These are phyloP conservation scores for Chrysosporium keratinophilum DNA, from an alignment of 2,329 filamentous ascomycete genomes.

Conservation along the genomic window DNA sequence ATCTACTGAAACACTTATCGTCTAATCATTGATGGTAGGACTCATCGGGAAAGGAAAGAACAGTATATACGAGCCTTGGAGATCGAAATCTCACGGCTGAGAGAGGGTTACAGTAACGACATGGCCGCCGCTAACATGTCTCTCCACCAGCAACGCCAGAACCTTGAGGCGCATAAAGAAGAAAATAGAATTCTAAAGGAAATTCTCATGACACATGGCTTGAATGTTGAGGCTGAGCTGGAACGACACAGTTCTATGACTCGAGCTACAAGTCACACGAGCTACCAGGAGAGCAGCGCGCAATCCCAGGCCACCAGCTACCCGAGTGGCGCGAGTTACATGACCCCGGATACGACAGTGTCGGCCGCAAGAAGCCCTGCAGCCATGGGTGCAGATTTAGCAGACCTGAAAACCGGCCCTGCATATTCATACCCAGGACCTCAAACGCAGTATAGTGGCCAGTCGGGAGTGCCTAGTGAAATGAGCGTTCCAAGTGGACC, in stretches of 20 bases:
- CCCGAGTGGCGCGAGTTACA: conserved; percentile 6
- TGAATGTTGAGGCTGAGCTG: conserved; percentile 44
- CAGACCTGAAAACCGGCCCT: not conserved
- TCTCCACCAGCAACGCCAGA: conserved; percentile 58
- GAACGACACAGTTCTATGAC: conserved; percentile 27
- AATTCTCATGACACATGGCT: conserved; percentile 49
- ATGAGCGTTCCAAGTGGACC: conserved; percentile 1
- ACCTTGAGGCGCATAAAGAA: conserved; percentile 59
- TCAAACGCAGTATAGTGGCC: conserved; percentile 14
- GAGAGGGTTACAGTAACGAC: conserved; percentile 62
- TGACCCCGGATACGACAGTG: conserved; percentile 14
- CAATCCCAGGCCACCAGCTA: conserved; percentile 19
- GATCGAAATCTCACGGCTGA: conserved; percentile 77
- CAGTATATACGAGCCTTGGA: conserved; percentile 91
- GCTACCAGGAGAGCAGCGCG: conserved; percentile 33
- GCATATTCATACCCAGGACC: conserved; percentile 20
- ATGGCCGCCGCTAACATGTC: conserved; percentile 44
- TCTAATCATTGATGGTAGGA: conserved; percentile 46
- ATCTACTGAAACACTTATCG: not conserved
- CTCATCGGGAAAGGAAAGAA: conserved; percentile 93
- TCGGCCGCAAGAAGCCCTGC: conserved; percentile 13
- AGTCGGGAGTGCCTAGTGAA: conserved; percentile 3
- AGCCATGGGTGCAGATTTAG: conserved; percentile 1
- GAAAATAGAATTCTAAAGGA: conserved; percentile 70
- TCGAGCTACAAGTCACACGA: conserved; percentile 13